phyloP scores from a whole-genome alignment of 495 filamentous ascomycete species.

The Cercophora samala region DNA sequence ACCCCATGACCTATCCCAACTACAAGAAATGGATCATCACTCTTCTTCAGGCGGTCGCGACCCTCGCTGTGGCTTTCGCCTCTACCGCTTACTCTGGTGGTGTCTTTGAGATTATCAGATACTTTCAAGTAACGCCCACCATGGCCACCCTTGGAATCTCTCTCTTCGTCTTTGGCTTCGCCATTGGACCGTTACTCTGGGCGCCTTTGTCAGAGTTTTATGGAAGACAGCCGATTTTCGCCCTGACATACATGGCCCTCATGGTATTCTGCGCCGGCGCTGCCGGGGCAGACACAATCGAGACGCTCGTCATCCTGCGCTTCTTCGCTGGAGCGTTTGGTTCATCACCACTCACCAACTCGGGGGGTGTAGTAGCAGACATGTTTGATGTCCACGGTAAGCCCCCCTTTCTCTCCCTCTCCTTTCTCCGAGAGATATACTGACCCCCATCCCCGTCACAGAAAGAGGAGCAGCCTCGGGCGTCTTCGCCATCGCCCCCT shows the following conservation, averaged over 20 bases:
- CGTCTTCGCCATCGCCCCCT: conserved; percentile 64
- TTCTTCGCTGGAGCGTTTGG: conserved; percentile 81
- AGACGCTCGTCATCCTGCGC: conserved; percentile 66
- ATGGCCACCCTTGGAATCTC: conserved; percentile 66
- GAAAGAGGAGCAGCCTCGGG: conserved; percentile 63
- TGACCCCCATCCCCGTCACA: conserved; percentile 17
- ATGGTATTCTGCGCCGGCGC: conserved; percentile 68
- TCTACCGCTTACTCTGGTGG: conserved; percentile 76
- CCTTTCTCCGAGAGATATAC: background rate
- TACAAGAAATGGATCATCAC: conserved; percentile 71
- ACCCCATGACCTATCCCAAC: conserved; percentile 63
- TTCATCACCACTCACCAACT: conserved; percentile 67
- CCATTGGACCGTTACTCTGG: conserved; percentile 63
- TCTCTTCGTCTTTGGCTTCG: conserved; percentile 72
- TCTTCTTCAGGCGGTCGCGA: conserved; percentile 60
- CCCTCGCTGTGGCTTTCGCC: conserved; percentile 70
- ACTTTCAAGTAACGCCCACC: conserved; percentile 59
- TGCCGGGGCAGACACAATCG: conserved; percentile 59
- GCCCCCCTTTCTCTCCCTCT: background rate
- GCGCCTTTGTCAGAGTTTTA: conserved; percentile 65
- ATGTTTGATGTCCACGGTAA: conserved; percentile 57
- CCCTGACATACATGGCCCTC: conserved; percentile 58
- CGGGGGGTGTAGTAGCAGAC: conserved; percentile 72
- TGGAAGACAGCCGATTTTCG: conserved; percentile 68
- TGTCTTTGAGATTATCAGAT: conserved; percentile 54